Evolutionary conservation across 192 early-diverging fungal species (phyloP).

Genomic region (Coemansia pectinata): DNA sequence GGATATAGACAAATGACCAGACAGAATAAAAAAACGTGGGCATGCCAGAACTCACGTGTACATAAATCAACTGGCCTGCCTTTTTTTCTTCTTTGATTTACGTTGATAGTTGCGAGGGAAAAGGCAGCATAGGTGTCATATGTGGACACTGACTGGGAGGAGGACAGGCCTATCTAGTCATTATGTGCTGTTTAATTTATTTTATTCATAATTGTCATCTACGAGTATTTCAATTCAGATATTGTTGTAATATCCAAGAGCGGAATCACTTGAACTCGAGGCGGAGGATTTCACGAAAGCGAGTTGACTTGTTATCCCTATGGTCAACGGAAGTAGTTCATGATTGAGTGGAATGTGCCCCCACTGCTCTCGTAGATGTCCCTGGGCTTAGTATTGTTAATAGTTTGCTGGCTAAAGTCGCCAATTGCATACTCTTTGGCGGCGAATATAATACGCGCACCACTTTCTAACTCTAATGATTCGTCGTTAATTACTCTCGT

Average conservation of each 20-base stretch:
- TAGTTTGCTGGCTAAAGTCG: not conserved
- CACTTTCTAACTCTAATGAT: not conserved
- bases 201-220: too few relatives aligned
- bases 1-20: not conserved
- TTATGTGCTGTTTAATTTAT: too few relatives aligned
- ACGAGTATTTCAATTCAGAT: too few relatives aligned
- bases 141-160: not conserved
- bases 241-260: too few relatives aligned
- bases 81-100: not conserved
- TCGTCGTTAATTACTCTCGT: constrained; percentile 1
- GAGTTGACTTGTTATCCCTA: not conserved
- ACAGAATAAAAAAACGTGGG: not conserved
- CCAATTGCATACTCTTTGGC: not conserved
- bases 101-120: not conserved
- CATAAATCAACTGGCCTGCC: not conserved
- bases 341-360: not conserved
- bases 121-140: not conserved
- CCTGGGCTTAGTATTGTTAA: not conserved
- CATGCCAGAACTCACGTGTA: not conserved
- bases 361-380: not conserved
- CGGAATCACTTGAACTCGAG: too few relatives aligned
- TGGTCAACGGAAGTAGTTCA: not conserved
- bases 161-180: not conserved
- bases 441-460: not conserved
- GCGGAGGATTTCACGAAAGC: too few relatives aligned